These are phyloP conservation scores for Cladobotryum mycophilum DNA, from an alignment of 2,329 filamentous ascomycete genomes.

Conservation along the genomic window DNA sequence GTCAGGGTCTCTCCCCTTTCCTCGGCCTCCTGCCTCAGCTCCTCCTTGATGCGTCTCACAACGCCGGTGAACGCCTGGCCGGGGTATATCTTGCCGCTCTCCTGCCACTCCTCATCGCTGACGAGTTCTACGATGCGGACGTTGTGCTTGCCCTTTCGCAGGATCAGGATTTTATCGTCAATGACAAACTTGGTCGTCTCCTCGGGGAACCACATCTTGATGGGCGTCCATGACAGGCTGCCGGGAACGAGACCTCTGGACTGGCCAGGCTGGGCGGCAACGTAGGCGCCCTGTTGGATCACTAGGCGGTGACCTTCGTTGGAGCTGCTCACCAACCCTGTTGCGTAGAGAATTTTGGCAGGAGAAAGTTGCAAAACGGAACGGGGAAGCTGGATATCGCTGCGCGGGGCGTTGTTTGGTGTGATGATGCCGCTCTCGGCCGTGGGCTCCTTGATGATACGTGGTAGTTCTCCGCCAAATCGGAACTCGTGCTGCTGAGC, in stretches of 20 bases:
- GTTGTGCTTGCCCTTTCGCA: conserved; percentile 59
- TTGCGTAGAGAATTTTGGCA: conserved; percentile 52
- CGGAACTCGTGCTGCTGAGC: conserved; percentile 47
- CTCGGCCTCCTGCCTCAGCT: conserved; percentile 31
- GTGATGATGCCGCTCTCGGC: conserved; percentile 27
- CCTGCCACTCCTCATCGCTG: conserved; percentile 46
- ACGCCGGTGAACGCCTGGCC: conserved; percentile 46
- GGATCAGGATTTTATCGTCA: conserved; percentile 50
- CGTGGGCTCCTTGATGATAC: conserved; percentile 24
- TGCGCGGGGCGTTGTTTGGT: conserved; percentile 43
- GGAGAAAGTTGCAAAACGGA: conserved; percentile 53
- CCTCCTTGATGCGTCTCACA: conserved; percentile 37
- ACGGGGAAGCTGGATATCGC: conserved; percentile 53
- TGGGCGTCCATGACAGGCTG: conserved; percentile 53
- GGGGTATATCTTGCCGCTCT: conserved; percentile 44
- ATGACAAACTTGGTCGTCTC: conserved; percentile 57
- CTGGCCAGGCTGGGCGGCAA: conserved; percentile 47
- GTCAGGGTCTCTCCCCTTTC: conserved; percentile 23
- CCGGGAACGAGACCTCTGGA: conserved; percentile 39
- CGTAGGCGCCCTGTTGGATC: conserved; percentile 49
- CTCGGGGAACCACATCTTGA: conserved; percentile 52
- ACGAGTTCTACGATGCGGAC: conserved; percentile 56
- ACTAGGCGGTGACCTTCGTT: conserved; percentile 56
- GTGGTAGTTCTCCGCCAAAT: conserved; percentile 34
- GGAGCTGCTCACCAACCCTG: conserved; percentile 50